These are phyloP conservation scores for Glonium stellatum DNA, from an alignment of 495 filamentous ascomycete species.

Conservation along the genomic window DNA sequence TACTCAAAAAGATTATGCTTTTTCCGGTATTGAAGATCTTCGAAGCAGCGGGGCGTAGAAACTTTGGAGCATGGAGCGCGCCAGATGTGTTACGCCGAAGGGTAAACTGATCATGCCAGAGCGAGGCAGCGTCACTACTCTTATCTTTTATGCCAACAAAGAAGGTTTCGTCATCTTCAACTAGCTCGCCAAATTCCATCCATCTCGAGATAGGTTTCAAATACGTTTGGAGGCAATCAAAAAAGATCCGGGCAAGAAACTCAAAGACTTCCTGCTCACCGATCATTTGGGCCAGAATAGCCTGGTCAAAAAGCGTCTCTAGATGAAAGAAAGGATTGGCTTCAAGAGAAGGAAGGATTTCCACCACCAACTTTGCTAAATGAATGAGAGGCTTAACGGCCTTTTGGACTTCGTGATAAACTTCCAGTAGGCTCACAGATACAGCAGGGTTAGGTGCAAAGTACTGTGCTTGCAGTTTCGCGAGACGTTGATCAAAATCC, in stretches of 20 bases:
- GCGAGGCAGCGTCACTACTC: conserved; percentile 51
- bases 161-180: conserved; percentile 56
- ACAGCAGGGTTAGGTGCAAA: conserved; percentile 33
- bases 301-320: conserved; percentile 64
- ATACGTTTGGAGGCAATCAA: conserved; percentile 77
- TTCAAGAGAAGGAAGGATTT: conserved; percentile 21
- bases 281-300: conserved; percentile 60
- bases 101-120: conserved; percentile 73
- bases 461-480: conserved; percentile 41
- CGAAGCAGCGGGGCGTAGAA: conserved; percentile 58
- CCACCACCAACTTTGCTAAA: conserved; percentile 43
- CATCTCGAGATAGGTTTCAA: conserved; percentile 69
- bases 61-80: conserved; percentile 58
- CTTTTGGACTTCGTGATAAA: conserved; percentile 55
- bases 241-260: conserved; percentile 62
- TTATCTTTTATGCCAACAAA: conserved; percentile 59
- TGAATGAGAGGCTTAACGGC: conserved; percentile 45
- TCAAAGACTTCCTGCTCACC: conserved; percentile 54
- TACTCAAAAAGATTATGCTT: conserved; percentile 72
- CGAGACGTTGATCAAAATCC: conserved; percentile 42
- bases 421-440: conserved; percentile 50
- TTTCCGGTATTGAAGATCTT: conserved; percentile 84
- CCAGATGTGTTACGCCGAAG: conserved; percentile 50
- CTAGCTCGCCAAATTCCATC: conserved; percentile 75
- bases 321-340: conserved; percentile 40